Conservation (phyloP, 2,329 filamentous ascomycete genomes). For the Aspergillus sergii region DNA sequence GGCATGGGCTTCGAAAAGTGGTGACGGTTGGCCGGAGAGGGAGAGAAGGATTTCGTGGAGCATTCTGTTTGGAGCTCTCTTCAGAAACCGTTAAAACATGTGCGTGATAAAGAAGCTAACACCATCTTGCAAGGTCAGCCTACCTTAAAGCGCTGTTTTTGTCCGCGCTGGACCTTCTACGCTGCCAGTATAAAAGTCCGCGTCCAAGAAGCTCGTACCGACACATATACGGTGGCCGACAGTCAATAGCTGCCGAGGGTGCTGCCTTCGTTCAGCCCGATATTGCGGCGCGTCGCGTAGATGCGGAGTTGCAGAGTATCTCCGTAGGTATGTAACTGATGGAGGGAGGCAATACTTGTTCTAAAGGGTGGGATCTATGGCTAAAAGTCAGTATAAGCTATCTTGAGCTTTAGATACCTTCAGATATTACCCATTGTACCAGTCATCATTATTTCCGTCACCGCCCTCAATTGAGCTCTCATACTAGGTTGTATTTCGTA, state of each 20-base stretch:
- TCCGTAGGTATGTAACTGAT: background rate
- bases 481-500: background rate
- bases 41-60: conserved; percentile 98
- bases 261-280: conserved; percentile 1
- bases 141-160: conserved; percentile 31
- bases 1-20: conserved; percentile 68
- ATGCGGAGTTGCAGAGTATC: conserved; percentile 3
- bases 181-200: conserved; percentile 46
- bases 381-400: background rate
- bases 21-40: conserved; percentile 89
- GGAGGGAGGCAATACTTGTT: background rate
- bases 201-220: conserved; percentile 50
- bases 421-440: background rate
- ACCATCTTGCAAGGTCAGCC: conserved; percentile 8
- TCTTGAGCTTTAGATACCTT: background rate
- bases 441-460: background rate
- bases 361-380: background rate
- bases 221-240: conserved; percentile 41
- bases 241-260: conserved; percentile 7
- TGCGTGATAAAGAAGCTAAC: background rate
- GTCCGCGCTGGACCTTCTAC: conserved; percentile 28
- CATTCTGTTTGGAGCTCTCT: conserved; percentile 59
- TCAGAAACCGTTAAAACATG: conserved; percentile 9
- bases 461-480: background rate
- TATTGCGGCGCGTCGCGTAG: conserved; percentile 15